phyloP scores from a whole-genome alignment of 1,139 yeast genomes.

The Arxiozyma slooffiae region DNA sequence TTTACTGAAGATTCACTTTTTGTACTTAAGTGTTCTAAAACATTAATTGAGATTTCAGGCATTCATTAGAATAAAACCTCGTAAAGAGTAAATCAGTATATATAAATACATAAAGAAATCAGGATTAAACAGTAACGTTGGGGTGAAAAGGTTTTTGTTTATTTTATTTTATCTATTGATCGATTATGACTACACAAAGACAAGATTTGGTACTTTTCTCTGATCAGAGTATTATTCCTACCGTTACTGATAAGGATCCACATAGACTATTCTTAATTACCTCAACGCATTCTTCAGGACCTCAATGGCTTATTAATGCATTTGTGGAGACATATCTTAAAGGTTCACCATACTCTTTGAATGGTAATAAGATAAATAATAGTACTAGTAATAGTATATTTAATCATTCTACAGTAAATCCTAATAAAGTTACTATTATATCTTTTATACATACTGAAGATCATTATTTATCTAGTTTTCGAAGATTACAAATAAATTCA shows the following conservation, averaged over 20 bases:
- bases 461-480: slow-evolving; percentile 15
- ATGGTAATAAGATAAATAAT: slow-evolving; percentile 3
- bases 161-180: background rate
- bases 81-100: no score
- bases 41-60: no score
- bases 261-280: slow-evolving; percentile 41
- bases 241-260: slow-evolving; percentile 8
- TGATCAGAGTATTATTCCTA: slow-evolving; percentile 42
- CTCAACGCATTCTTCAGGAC: slow-evolving; percentile 52
- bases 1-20: no score
- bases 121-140: no score
- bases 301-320: slow-evolving; percentile 52
- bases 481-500: slow-evolving; percentile 17
- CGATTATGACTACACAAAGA: slow-evolving; percentile 2
- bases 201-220: slow-evolving; percentile 52
- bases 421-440: slow-evolving; percentile 14
- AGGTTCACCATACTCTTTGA: slow-evolving; percentile 22
- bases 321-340: slow-evolving; percentile 30
- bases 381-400: slow-evolving; percentile 5
- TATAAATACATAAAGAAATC: no score
- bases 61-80: no score
- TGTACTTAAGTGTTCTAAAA: no score
- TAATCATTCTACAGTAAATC: background rate
- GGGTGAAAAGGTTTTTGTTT: no score
- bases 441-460: slow-evolving; percentile 25